Evolutionary conservation across 495 filamentous ascomycete genomes (phyloP), one percentile per base, ranked within the genome.

Genomic region (Pyrenula aspistea): DNA sequence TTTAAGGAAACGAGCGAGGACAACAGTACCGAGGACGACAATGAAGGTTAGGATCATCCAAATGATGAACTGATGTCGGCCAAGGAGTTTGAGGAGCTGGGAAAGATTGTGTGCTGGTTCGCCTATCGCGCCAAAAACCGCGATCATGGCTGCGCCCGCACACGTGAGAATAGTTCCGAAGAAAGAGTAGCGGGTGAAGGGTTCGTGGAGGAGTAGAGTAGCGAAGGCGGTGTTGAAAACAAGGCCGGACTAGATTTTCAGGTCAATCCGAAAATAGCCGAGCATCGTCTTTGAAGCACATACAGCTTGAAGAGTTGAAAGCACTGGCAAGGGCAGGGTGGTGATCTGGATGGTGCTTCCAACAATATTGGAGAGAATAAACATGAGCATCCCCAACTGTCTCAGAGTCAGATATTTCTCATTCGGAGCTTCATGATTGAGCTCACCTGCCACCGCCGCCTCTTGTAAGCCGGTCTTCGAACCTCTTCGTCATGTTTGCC

Each of bases 211-310:
- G 63, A 99, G 91, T 48, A 99, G 72, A 2, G 91, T 91, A 48
- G 93, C 93, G 70, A 93, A 96, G 57, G 96, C 88, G 42, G 92
- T 95, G 73, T 99, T 99, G 75, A 99, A 99, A 25, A 97, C 93
- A 25, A 99, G 78, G 22, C 93, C 93, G 51, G 90, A 94, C 66
- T 83, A 55, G 20, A 49, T 19, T 31, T 48, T 12, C n/a, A n/a
- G n/a, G n/a, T n/a, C n/a, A n/a, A n/a, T n/a, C n/a, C n/a, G n/a
- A n/a, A n/a, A 22, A 15, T 12, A 23, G 0, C 23, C 19, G 8
- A 15, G 25, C 12, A 24, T 49, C 23, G 22, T 53, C n/a, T n/a
- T n/a, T n/a, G 56, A 49, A 54, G 55, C 20, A 71, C 75, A 67
- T 70, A 85, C 82, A 25, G 93, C 93, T 73, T 99, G 93, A 21